These are phyloP conservation scores for Alternaria viburni DNA, from an alignment of 2,329 filamentous ascomycete species.

Conservation along the genomic window DNA sequence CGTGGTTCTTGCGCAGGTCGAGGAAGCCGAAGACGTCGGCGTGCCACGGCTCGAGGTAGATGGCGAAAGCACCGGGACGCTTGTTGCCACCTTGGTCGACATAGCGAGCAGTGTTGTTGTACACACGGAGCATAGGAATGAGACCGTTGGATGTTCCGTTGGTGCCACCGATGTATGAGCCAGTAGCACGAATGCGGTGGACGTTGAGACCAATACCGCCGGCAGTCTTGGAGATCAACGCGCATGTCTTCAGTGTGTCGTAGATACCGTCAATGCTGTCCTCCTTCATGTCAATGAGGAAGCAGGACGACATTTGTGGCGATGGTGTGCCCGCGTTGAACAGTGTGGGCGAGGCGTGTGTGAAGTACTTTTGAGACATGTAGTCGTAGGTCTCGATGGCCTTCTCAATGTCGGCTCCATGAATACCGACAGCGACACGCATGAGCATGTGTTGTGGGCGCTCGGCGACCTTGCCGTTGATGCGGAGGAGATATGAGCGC, in stretches of 20 bases:
- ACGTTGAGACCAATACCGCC: slow-evolving; percentile 97
- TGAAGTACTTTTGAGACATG: slow-evolving; percentile 99
- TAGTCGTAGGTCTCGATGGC: slow-evolving; percentile 98
- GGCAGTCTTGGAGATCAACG: slow-evolving; percentile 99
- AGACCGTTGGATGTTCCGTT: slow-evolving; percentile 98
- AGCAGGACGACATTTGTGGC: slow-evolving; percentile 95
- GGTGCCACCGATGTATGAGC: slow-evolving; percentile 96
- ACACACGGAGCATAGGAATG: slow-evolving; percentile 96
- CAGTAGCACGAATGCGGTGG: slow-evolving; percentile 95
- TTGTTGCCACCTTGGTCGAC: slow-evolving; percentile 99
- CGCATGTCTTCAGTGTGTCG: slow-evolving; percentile 98
- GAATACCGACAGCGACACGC: slow-evolving; percentile 97
- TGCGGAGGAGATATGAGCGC: slow-evolving; percentile 94
- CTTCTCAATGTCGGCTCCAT: slow-evolving; percentile 91
- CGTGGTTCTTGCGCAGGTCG: slow-evolving; percentile 98
- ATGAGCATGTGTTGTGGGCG: slow-evolving; percentile 99
- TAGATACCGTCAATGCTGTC: slow-evolving; percentile 99
- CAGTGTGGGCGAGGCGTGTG: slow-evolving; percentile 94
- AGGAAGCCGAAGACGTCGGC: slow-evolving; percentile 97
- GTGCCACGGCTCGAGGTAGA: slow-evolving; percentile 99
- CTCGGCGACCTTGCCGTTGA: slow-evolving; percentile 95
- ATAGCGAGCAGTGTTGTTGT: slow-evolving; percentile 98
- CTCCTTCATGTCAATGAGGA: slow-evolving; percentile 99
- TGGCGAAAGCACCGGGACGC: slow-evolving; percentile 96
- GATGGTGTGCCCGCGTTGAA: slow-evolving; percentile 98